phyloP scores from a whole-genome alignment of 805 yeast species.

The Ogataea pilisensis region DNA sequence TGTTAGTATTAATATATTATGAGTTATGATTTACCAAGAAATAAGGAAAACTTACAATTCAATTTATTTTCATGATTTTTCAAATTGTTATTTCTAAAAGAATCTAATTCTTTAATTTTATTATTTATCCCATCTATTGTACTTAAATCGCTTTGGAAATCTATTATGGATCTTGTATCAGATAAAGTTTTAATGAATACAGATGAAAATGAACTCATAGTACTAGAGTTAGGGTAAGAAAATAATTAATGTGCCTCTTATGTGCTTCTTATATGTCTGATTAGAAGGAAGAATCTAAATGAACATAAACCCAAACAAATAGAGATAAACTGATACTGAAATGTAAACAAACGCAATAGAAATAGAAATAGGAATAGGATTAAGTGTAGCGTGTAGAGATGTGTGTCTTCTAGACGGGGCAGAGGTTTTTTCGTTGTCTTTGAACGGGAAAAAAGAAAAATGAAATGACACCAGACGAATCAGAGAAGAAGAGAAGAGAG shows the following conservation, averaged over 20 bases:
- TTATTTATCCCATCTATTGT: slow-evolving; percentile 34
- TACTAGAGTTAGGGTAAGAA: too few relatives aligned
- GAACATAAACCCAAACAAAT: too few relatives aligned
- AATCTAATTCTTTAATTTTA: slow-evolving; percentile 9
- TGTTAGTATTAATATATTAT: slow-evolving; percentile 2
- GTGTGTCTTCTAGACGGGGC: neutral
- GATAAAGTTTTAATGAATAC: slow-evolving; percentile 10
- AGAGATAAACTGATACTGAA: neutral
- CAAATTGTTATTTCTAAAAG: neutral
- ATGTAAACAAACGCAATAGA: neutral
- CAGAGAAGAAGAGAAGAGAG: too few relatives aligned
- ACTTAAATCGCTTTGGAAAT: slow-evolving; percentile 47
- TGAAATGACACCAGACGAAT: too few relatives aligned
- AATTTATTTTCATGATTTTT: slow-evolving; percentile 16
- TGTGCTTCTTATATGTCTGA: too few relatives aligned
- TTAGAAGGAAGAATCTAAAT: too few relatives aligned
- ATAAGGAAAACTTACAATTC: slow-evolving; percentile 4
- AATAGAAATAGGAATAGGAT: neutral
- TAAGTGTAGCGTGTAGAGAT: neutral
- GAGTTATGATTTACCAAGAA: neutral
- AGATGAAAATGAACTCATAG: slow-evolving; percentile 2
- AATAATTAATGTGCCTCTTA: neutral
- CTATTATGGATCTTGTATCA: slow-evolving; percentile 29
- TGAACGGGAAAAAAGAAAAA: too few relatives aligned
- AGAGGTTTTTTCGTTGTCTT: too few relatives aligned